Percentiles rank a stretch among this genome's conserved stretches.
Evolutionary conservation across 148 eudicot species (phyloP).

Genomic region (Camellia sinensis): DNA sequence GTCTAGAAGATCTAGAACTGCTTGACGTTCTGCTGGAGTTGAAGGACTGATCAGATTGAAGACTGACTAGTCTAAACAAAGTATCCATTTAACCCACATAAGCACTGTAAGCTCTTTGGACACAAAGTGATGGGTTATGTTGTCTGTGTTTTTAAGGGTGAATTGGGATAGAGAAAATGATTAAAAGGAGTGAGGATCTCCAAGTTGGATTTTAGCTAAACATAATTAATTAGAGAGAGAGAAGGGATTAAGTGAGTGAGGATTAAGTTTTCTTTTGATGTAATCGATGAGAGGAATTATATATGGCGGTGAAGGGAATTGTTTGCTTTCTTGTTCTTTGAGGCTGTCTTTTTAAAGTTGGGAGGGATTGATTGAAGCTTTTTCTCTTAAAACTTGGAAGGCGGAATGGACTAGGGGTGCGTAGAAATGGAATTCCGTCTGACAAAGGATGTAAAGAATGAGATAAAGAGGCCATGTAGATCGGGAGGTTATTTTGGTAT

Average conservation of each 20-base stretch:
- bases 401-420: conserved; percentile 11
- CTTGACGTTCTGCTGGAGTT: conserved; percentile 49
- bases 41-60: conserved; percentile 52
- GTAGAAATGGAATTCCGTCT: conserved; percentile 5
- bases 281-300: conserved; percentile 37
- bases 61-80: conserved; percentile 73
- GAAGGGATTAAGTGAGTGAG: conserved; percentile 12
- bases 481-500: too few relatives aligned
- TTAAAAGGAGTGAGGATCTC: conserved; percentile 32
- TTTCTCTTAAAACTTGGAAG: conserved; percentile 11
- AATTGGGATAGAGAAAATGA: conserved; percentile 3
- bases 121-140: background rate
- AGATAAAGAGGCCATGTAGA: background rate
- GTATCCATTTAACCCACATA: conserved; percentile 70
- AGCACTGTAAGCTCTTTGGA: conserved; percentile 13
- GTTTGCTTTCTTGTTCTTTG: background rate
- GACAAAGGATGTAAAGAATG: conserved; percentile 31
- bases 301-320: conserved; percentile 4
- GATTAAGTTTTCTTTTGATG: conserved; percentile 31
- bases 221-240: conserved; percentile 15
- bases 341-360: background rate
- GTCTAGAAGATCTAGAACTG: conserved; percentile 47
- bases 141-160: conserved; percentile 30
- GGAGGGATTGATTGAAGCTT: conserved; percentile 8
- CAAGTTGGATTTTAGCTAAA: conserved; percentile 36